Conservation (phyloP, 345 rosid genomes). For the Psidium friedrichsthalianum region DNA sequence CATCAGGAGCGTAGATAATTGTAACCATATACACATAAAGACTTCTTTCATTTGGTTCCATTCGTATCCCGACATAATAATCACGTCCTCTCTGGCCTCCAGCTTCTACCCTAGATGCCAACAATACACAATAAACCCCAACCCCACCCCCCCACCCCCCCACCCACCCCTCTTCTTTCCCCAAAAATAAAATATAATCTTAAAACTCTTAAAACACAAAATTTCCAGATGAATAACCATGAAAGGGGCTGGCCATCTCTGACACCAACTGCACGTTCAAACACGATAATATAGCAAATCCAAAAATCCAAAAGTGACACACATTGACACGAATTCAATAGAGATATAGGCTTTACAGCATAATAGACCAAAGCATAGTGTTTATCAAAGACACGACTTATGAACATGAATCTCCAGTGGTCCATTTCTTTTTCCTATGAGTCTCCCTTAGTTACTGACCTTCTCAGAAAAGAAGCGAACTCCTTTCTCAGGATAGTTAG, state of each 20-base stretch:
- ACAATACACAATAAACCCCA: not conserved
- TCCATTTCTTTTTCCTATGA: not conserved
- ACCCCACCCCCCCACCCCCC: rapidly evolving
- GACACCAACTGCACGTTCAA: not conserved
- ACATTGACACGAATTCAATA: not conserved
- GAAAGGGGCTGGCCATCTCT: not conserved
- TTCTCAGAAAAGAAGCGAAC: conserved; percentile 94
- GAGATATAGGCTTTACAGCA: not conserved
- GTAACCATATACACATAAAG: not conserved
- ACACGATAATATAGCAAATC: not conserved
- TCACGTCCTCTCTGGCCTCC: not conserved
- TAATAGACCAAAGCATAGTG: not conserved
- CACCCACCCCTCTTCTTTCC: too few species aligned
- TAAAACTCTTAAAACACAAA: not conserved
- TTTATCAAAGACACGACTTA: not conserved
- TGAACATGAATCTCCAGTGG: not conserved
- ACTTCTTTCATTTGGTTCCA: not conserved
- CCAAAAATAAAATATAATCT: not conserved
- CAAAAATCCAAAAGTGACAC: not conserved
- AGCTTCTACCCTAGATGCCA: not conserved
- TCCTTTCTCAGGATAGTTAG: conserved; percentile 85
- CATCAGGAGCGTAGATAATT: not conserved
- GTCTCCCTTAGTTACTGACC: conserved; percentile 29
- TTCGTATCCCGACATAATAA: not conserved
- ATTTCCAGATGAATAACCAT: not conserved